These are phyloP conservation scores for Melanopsichium pennsylvanicum DNA, from an alignment of 1,284 basidiomycete species.

Conservation along the genomic window DNA sequence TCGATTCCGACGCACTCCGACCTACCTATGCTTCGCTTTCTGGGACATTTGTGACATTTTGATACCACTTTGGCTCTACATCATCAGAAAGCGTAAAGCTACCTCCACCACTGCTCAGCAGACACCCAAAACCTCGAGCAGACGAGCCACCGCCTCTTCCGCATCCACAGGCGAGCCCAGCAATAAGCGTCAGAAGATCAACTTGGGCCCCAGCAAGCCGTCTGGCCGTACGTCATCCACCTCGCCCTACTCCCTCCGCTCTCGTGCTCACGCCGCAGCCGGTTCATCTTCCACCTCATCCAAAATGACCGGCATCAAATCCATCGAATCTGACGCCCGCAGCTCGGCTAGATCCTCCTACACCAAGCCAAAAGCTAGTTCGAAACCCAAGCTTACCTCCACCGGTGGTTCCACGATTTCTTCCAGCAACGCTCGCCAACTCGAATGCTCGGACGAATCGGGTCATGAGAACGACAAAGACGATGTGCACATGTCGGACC, in stretches of 20 bases:
- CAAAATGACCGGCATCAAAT: slow-evolving; percentile 23
- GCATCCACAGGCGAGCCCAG: slow-evolving; percentile 11
- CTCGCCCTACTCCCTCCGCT: slow-evolving; percentile 32
- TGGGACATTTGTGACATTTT: too few relatives aligned
- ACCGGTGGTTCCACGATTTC: slow-evolving; percentile 16
- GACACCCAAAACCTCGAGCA: background rate
- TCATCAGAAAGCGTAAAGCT: slow-evolving; percentile 32
- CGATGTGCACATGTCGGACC: slow-evolving; percentile 29
- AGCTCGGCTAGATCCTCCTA: slow-evolving; percentile 13
- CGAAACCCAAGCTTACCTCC: slow-evolving; percentile 23
- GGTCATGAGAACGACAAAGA: slow-evolving; percentile 6
- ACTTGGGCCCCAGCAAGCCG: slow-evolving; percentile 1
- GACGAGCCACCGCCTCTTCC: slow-evolving; percentile 1
- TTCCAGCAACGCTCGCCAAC: slow-evolving; percentile 6
- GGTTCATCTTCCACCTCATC: slow-evolving; percentile 3
- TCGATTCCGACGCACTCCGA: too few relatives aligned
- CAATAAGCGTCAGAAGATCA: slow-evolving; percentile 30
- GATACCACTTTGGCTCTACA: too few relatives aligned
- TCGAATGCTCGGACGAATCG: slow-evolving; percentile 25
- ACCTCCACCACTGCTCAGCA: slow-evolving; percentile 2
- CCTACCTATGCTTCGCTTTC: too few relatives aligned
- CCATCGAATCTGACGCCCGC: slow-evolving; percentile 14
- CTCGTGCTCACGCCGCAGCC: slow-evolving; percentile 16
- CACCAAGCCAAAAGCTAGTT: slow-evolving; percentile 11
- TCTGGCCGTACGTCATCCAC: slow-evolving; percentile 8